Conservation (phyloP, 495 filamentous ascomycete genomes). For the Podospora pseudocomata region DNA sequence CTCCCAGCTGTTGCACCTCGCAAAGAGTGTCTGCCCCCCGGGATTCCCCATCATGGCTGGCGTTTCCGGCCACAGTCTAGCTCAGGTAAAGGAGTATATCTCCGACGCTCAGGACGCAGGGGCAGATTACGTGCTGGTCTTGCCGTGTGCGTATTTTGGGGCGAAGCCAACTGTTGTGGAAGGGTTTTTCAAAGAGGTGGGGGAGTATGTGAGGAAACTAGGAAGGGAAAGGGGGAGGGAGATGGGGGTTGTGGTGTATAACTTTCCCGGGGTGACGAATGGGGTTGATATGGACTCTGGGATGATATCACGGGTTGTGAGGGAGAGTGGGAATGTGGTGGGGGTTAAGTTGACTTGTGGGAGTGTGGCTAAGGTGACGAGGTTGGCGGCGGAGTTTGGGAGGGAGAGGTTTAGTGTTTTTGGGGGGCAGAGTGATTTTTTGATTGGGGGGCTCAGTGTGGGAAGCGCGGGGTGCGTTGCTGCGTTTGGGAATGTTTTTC, state of each 20-base stretch:
- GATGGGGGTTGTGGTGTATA: conserved; percentile 60
- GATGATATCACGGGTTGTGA: conserved; percentile 53
- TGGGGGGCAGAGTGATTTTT: conserved; percentile 68
- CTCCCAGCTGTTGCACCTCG: conserved; percentile 45
- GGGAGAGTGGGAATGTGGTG: conserved; percentile 43
- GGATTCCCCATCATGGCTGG: conserved; percentile 60
- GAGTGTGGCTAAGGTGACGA: conserved; percentile 58
- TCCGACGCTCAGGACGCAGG: conserved; percentile 55
- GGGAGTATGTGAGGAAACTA: conserved; percentile 35
- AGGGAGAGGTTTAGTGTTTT: conserved; percentile 58
- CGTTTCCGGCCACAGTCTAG: conserved; percentile 60
- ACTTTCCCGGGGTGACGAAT: conserved; percentile 70
- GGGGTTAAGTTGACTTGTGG: conserved; percentile 71
- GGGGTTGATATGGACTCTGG: conserved; percentile 63
- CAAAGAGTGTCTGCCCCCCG: conserved; percentile 43
- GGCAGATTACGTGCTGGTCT: conserved; percentile 57
- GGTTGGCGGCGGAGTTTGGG: conserved; percentile 51
- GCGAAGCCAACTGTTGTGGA: conserved; percentile 56
- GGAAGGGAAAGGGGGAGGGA: background rate
- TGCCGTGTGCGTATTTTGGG: conserved; percentile 64
- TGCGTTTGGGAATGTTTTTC: conserved; percentile 65
- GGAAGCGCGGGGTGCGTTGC: conserved; percentile 63
- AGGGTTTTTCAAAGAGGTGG: conserved; percentile 59
- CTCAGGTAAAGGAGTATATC: conserved; percentile 58
- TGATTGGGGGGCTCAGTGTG: conserved; percentile 58